Base-by-base conservation (phyloP, 352 stramenopile genomes). In the Phytophthora cactorum region DNA sequence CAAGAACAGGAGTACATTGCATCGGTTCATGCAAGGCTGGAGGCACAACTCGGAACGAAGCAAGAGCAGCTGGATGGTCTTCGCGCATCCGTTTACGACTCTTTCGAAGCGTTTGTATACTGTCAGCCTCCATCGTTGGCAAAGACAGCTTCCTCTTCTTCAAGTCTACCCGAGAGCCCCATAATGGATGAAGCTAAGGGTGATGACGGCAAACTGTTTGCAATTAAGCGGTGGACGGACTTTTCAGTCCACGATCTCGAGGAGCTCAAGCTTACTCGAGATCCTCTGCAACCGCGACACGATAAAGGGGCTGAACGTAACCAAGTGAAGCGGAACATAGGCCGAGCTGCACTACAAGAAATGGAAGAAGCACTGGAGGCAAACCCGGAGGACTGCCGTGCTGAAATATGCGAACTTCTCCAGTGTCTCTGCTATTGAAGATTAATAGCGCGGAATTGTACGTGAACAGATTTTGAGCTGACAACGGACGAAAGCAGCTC, bases 11-110 rank as follows among this genome's bases (percentile, higher is more conserved):
- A 69, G 14, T 38, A 58, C 11, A 44, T 38, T 1, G 53, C 61
- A 5, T 15, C 70, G 1, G 12, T 39, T 44, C 55, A 72, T 45
- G 17, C 57, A 1, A 73, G 72, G 4, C 36, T 74, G 28, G 59
- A 74, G 51, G 6, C 17, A 4, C 38, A 66, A 29, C 47, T 82
- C 5, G 14, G 53, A 11, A 8, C 44, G 5, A 70, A 57, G n/a
- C 69, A 74, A 53, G 54, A 74, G 31, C 75, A 83, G 44, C 56
- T 91, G 4, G 78, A 91, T 58, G 82, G 80, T 4, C 61, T 91
- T 1, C 75, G 82, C 1, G 82, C 82, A 3, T 88, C 78, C 2
- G 54, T 91, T 2, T 88, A 78, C 43, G 82, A 91, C 54, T 84
- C 79, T 0, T 80, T 79, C 51, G 82, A 91, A 65, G 77, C 76